phyloP scores from a whole-genome alignment of 2,329 filamentous ascomycete genomes.

The Alternaria brassicicola region DNA sequence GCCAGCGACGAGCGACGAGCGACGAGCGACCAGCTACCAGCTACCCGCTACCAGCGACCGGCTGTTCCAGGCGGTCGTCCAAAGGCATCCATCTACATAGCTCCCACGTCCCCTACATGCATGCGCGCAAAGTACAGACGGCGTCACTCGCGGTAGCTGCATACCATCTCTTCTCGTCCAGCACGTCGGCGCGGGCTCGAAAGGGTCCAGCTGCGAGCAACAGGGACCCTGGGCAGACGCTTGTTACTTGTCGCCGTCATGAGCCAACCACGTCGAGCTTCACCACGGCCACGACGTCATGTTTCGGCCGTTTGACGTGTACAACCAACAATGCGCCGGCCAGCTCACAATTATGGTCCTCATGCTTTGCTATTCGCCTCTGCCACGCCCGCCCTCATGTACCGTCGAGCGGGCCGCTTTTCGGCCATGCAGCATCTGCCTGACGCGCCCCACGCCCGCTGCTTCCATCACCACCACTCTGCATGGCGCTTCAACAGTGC shows the following conservation, averaged over 20 bases:
- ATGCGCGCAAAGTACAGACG: background rate
- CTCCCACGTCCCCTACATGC: no score
- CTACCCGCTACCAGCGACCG: no score
- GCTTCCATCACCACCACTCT: background rate
- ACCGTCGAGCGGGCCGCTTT: conserved; percentile 8
- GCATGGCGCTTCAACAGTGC: background rate
- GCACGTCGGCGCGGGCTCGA: background rate
- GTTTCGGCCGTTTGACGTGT: conserved; percentile 12
- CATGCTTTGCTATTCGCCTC: conserved; percentile 5
- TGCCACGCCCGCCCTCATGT: background rate
- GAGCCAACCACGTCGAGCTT: conserved; percentile 2
- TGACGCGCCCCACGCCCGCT: background rate
- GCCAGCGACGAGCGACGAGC: no score
- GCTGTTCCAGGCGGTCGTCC: no score
- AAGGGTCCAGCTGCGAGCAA: conserved; percentile 3
- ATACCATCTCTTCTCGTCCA: no score
- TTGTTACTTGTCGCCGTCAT: background rate
- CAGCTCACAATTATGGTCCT: conserved; percentile 5
- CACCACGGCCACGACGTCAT: conserved; percentile 10
- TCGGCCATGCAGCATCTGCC: conserved; percentile 5
- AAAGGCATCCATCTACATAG: no score
- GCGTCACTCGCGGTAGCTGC: background rate
- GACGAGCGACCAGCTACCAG: no score
- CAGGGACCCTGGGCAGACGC: background rate
- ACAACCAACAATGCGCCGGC: conserved; percentile 8